phyloP scores from a whole-genome alignment of 2,329 filamentous ascomycete species.

The Penicillium vulpinum region DNA sequence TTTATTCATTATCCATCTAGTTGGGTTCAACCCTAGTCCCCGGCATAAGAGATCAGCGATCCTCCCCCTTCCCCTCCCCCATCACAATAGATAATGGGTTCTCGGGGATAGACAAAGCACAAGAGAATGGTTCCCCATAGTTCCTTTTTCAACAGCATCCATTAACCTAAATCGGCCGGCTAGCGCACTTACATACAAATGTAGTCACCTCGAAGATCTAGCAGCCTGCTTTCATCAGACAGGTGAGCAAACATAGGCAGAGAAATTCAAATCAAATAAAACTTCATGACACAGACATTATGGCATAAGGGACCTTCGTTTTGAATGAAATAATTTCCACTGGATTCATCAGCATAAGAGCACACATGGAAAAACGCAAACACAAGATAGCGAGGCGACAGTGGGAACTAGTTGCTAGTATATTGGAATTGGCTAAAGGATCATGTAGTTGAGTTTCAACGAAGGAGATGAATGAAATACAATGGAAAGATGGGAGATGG shows the following conservation, averaged over 20 bases:
- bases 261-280: background rate
- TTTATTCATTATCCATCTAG: no score
- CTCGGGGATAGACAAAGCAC: background rate
- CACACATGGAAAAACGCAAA: background rate
- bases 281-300: conserved; percentile 3
- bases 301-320: background rate
- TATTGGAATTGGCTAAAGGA: conserved; percentile 34
- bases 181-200: conserved; percentile 10
- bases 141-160: background rate
- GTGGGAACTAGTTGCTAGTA: conserved; percentile 28
- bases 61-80: no score
- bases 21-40: no score
- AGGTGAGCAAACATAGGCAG: background rate
- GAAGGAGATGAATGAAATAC: conserved; percentile 36
- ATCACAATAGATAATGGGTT: no score
- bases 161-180: conserved; percentile 1
- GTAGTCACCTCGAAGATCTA: background rate
- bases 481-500: conserved; percentile 29
- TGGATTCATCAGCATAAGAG: background rate
- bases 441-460: conserved; percentile 35
- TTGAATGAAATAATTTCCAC: background rate
- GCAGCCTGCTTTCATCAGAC: conserved; percentile 1
- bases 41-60: no score
- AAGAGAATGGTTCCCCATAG: background rate
- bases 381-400: conserved; percentile 8